Evolutionary conservation across 2,329 filamentous ascomycete genomes (phyloP).

Genomic region (Fusarium papillatum): DNA sequence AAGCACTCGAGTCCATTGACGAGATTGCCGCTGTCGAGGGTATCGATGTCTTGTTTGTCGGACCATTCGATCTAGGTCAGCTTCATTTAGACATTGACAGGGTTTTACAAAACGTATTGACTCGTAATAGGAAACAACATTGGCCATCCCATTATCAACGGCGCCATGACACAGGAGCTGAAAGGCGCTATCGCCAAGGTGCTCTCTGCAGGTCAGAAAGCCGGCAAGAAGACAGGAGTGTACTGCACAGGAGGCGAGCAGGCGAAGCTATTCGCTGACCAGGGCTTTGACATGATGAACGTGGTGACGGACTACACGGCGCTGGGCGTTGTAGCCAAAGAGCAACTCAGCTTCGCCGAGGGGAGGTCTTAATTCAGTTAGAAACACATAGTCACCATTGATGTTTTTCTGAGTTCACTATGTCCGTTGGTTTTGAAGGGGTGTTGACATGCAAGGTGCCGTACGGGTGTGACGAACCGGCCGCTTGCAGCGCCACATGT

Average conservation of each 20-base stretch:
- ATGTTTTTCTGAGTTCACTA: too few species aligned
- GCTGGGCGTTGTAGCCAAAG: conserved; percentile 58
- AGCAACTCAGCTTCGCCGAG: conserved; percentile 61
- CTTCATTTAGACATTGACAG: not conserved
- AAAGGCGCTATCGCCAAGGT: conserved; percentile 70
- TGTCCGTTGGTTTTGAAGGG: not conserved
- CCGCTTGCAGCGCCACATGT: too few species aligned
- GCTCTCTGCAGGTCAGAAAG: conserved; percentile 67
- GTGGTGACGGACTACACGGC: conserved; percentile 69
- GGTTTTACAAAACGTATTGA: conserved; percentile 8
- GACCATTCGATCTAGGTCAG: conserved; percentile 73
- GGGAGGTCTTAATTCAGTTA: conserved; percentile 43
- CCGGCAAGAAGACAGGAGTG: conserved; percentile 77
- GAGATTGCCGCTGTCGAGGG: conserved; percentile 72
- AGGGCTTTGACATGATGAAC: conserved; percentile 74
- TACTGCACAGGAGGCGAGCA: conserved; percentile 70
- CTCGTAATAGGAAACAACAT: conserved; percentile 65
- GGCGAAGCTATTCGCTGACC: conserved; percentile 65
- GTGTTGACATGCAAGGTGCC: too few species aligned
- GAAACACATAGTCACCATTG: not conserved
- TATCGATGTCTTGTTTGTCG: conserved; percentile 75
- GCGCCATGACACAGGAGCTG: conserved; percentile 70
- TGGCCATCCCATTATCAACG: conserved; percentile 72
- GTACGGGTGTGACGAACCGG: too few species aligned
- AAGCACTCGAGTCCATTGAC: conserved; percentile 71